phyloP scores from a whole-genome alignment of 306 rosid genomes.

The Lithocarpus polystachyus region DNA sequence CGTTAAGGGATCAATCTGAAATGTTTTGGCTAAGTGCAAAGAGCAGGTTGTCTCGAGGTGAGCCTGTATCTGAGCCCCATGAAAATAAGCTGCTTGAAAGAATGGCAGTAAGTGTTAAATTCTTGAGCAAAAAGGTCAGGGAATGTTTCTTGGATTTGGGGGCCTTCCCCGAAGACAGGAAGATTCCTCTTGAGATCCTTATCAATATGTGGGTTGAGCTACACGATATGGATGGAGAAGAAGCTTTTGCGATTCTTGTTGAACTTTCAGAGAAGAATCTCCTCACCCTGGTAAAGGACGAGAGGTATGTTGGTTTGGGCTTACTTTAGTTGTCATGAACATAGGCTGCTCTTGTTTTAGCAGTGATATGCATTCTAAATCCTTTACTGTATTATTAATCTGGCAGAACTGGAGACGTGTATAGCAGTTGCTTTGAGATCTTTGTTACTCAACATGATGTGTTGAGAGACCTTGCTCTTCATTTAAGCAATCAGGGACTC shows the following conservation, averaged over 20 bases:
- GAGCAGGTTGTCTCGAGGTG: conserved; percentile 70
- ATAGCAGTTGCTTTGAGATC: conserved; percentile 72
- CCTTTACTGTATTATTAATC: conserved; percentile 7
- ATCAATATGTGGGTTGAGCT: conserved; percentile 83
- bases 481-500: conserved; percentile 43
- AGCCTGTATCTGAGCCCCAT: conserved; percentile 65
- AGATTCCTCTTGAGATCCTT: conserved; percentile 80
- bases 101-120: conserved; percentile 65
- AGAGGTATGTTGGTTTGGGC: conserved; percentile 46
- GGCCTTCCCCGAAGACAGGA: conserved; percentile 81
- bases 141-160: conserved; percentile 87
- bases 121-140: conserved; percentile 45
- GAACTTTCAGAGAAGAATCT: conserved; percentile 88
- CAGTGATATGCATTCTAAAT: conserved; percentile 18
- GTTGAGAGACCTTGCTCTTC: conserved; percentile 76
- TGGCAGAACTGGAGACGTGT: conserved; percentile 62
- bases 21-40: conserved; percentile 71
- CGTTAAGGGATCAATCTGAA: conserved; percentile 62
- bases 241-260: conserved; percentile 70
- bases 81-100: conserved; percentile 59
- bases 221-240: conserved; percentile 62
- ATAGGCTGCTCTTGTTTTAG: neutral
- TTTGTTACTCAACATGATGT: conserved; percentile 85
- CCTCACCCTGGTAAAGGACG: conserved; percentile 67
- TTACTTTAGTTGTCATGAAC: neutral